These are phyloP conservation scores for Ceratocystis alfenasii DNA, from an alignment of 2,329 filamentous ascomycete species.

Conservation along the genomic window DNA sequence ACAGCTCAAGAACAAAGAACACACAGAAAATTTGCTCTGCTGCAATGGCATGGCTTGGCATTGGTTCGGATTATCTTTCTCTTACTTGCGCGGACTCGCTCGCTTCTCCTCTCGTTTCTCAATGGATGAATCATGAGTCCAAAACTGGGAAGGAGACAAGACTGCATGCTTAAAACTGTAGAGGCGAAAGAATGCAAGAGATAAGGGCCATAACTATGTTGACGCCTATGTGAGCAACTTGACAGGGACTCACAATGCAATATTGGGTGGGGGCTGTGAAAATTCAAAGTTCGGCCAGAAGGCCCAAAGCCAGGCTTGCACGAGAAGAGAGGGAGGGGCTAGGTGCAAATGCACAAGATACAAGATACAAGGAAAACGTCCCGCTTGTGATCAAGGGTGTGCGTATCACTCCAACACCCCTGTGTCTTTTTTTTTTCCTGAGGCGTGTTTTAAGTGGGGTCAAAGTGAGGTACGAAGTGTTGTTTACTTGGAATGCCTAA, in stretches of 20 bases:
- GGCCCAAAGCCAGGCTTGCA: not conserved
- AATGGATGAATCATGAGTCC: not conserved
- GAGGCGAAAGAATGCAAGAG: not conserved
- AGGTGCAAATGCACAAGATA: not conserved
- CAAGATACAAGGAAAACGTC: not conserved
- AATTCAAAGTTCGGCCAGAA: not conserved
- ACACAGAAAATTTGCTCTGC: not conserved
- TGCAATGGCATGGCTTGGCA: constrained; percentile 4
- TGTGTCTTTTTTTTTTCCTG: not conserved
- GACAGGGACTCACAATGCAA: not conserved
- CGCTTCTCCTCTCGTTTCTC: not conserved
- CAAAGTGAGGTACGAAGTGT: not conserved
- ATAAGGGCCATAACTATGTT: not conserved
- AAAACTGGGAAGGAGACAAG: not conserved
- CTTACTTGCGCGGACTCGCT: not conserved
- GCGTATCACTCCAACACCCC: not conserved
- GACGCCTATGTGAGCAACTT: not conserved
- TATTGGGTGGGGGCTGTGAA: not conserved
- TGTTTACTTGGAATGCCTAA: not conserved
- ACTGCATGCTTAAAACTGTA: not conserved
- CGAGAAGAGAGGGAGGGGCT: not conserved
- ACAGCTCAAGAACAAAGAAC: not conserved
- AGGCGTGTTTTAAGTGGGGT: not conserved
- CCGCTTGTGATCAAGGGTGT: not conserved
- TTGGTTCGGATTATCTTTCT: not conserved